Conservation (phyloP, 306 rosid species). For the Castanopsis chinensis region DNA sequence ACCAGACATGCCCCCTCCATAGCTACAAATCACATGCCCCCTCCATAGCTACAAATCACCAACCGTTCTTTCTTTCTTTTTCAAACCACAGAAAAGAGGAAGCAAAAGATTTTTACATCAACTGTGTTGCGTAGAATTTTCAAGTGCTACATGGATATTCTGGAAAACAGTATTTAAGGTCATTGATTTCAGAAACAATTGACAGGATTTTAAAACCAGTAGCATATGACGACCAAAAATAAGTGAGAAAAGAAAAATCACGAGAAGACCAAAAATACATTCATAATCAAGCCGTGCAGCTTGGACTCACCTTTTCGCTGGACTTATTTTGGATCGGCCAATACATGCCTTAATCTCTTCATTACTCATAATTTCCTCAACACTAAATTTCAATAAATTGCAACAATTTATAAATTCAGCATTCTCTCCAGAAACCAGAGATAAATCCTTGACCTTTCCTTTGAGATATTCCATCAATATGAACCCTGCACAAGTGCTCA, state of each 20-base stretch:
- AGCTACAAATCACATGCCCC: too few relatives aligned
- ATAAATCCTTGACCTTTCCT: constrained; percentile 38
- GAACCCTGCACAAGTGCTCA: constrained; percentile 39
- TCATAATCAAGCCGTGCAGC: neutral
- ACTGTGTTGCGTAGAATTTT: too few relatives aligned
- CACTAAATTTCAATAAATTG: constrained; percentile 46
- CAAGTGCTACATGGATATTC: too few relatives aligned
- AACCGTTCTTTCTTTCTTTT: too few relatives aligned
- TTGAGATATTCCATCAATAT: constrained; percentile 64
- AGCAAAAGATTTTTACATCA: too few relatives aligned
- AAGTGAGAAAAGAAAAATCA: neutral
- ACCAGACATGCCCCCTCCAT: too few relatives aligned
- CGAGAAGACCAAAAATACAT: neutral
- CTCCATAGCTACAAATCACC: too few relatives aligned
- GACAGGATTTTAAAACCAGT: too few relatives aligned
- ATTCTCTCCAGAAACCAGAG: constrained; percentile 33
- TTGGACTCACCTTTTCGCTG: constrained; percentile 27
- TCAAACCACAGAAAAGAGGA: too few relatives aligned
- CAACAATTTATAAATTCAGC: constrained; percentile 39
- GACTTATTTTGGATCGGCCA: constrained; percentile 32
- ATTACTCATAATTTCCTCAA: constrained; percentile 31
- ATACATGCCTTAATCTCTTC: constrained; percentile 50
- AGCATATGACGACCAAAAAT: neutral
- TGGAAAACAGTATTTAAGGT: neutral
- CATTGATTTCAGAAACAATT: too few relatives aligned